phyloP scores from a whole-genome alignment of 2,329 filamentous ascomycete species.

The Aspergillus ochraceoroseus region DNA sequence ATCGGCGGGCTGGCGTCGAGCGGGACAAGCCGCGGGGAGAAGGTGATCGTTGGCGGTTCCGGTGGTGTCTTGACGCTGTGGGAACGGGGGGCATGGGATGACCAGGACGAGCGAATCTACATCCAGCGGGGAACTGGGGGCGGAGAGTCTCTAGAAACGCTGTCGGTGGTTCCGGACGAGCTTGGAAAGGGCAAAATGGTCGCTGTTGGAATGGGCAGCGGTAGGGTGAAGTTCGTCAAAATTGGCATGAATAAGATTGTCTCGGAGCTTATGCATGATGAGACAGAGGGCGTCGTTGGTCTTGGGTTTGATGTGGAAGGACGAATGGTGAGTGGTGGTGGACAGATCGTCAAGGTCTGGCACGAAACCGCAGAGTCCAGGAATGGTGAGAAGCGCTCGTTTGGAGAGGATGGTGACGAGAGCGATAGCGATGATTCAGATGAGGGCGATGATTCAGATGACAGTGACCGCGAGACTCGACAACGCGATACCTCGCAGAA shows the following conservation, averaged over 20 bases:
- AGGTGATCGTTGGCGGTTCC: conserved; percentile 70
- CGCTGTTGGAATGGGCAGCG: conserved; percentile 76
- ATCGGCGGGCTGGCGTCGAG: conserved; percentile 68
- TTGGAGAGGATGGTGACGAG: conserved; percentile 43
- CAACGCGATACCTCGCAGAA: conserved; percentile 44
- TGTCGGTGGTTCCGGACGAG: conserved; percentile 65
- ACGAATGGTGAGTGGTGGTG: conserved; percentile 84
- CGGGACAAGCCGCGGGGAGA: conserved; percentile 64
- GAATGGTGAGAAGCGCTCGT: conserved; percentile 35
- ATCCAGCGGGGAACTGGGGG: conserved; percentile 60
- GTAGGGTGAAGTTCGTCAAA: conserved; percentile 70
- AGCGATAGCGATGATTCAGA: conserved; percentile 38
- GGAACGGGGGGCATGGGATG: conserved; percentile 93
- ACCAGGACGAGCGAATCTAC: conserved; percentile 83
- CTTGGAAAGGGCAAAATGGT: conserved; percentile 62
- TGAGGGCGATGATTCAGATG: conserved; percentile 50
- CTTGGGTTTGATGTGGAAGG: conserved; percentile 80
- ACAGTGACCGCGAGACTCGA: conserved; percentile 46
- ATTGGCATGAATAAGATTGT: conserved; percentile 69
- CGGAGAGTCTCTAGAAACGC: conserved; percentile 75
- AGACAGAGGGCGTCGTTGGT: conserved; percentile 76
- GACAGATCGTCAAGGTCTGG: conserved; percentile 85
- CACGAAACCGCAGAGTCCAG: conserved; percentile 60
- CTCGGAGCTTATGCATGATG: conserved; percentile 67
- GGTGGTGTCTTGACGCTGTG: conserved; percentile 84